phyloP scores from a whole-genome alignment of 768 basidiomycete genomes.

The Rhizopogon roseolus region DNA sequence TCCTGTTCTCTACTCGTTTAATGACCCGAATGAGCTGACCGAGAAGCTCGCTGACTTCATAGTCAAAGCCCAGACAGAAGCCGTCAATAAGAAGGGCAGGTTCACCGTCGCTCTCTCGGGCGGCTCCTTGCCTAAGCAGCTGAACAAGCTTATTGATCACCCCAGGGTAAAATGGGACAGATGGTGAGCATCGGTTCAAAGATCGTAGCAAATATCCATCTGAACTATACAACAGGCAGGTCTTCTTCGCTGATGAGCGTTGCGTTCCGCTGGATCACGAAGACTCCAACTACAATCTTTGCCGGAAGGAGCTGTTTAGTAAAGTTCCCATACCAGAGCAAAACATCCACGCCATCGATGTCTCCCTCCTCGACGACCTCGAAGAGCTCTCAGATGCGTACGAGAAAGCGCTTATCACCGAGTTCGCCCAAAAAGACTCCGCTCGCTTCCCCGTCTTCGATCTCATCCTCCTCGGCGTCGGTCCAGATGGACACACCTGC shows the following conservation, averaged over 20 bases:
- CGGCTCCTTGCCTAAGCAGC: conserved; percentile 82
- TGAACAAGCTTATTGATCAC: conserved; percentile 63
- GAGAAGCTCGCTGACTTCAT: conserved; percentile 76
- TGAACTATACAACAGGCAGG: conserved; percentile 60
- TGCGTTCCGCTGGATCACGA: conserved; percentile 88
- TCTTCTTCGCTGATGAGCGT: conserved; percentile 97
- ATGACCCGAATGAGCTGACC: conserved; percentile 48
- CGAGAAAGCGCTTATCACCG: conserved; percentile 78
- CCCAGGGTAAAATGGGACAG: conserved; percentile 84
- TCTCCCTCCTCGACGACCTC: conserved; percentile 57
- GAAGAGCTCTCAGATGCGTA: conserved; percentile 81
- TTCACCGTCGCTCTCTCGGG: conserved; percentile 95
- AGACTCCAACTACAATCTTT: conserved; percentile 88
- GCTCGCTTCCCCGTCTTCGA: conserved; percentile 98
- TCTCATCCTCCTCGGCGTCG: conserved; percentile 94
- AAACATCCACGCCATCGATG: conserved; percentile 85
- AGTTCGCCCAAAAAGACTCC: conserved; percentile 89
- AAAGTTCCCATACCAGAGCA: conserved; percentile 72
- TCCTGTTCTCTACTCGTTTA: conserved; percentile 73
- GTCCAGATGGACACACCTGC: conserved; percentile 97
- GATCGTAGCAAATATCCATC: background rate
- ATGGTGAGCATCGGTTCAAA: conserved; percentile 55
- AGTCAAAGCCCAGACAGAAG: conserved; percentile 81
- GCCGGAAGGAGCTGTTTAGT: conserved; percentile 67
- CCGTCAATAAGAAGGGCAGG: conserved; percentile 81